Base-by-base conservation (phyloP, 2,329 filamentous ascomycete species). In the Volutella citrinella region DNA sequence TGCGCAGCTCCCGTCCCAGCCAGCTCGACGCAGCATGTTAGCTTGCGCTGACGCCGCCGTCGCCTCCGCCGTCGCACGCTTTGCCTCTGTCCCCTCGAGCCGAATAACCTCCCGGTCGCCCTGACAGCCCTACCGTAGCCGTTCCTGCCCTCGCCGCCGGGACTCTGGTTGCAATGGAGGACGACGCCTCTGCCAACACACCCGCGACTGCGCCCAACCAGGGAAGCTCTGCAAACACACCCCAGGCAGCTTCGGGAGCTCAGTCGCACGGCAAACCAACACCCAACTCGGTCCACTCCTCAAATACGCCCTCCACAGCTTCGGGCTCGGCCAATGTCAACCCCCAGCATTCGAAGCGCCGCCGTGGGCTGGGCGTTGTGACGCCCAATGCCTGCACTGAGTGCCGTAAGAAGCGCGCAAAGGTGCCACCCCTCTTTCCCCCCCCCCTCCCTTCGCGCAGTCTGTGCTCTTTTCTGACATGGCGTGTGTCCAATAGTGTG, bases 361-460 rank as follows among this genome's bases (percentile, higher is more conserved):
- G 70, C 29, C 67, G 76, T 29, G 76, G 75, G 3, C 50, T 75
- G 5, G 76, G 76, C 13, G 59, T 78, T 2, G 74, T 79, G 10
- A 79, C 76, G 5, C 72, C 73, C 25, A 79, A 78, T 56, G 76
- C 76, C 16, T 79, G 76, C 52, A 78, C 72, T 13, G 76, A 79
- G 51, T 79, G 76, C 48, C 70, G 75, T 34, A 79, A 78, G 60
- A 79, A 78, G 57, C 73, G 76, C 37, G 74, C 76, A 46, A 79
- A 79, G 68, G 74, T 76, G 60, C n/a, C n/a, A n/a, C n/a, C n/a
- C n/a, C n/a, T n/a, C n/a, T n/a, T n/a, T n/a, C n/a, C n/a, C n/a
- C n/a, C n/a, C n/a, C n/a, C n/a, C n/a, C n/a, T n/a, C n/a, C n/a
- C n/a, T n/a, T n/a, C n/a, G n/a, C n/a, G n/a, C n/a, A n/a, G n/a